Evolutionary conservation across 768 basidiomycete genomes (phyloP), one percentile per base, ranked within the genome.

Genomic region (Amanita pallidorosea): DNA sequence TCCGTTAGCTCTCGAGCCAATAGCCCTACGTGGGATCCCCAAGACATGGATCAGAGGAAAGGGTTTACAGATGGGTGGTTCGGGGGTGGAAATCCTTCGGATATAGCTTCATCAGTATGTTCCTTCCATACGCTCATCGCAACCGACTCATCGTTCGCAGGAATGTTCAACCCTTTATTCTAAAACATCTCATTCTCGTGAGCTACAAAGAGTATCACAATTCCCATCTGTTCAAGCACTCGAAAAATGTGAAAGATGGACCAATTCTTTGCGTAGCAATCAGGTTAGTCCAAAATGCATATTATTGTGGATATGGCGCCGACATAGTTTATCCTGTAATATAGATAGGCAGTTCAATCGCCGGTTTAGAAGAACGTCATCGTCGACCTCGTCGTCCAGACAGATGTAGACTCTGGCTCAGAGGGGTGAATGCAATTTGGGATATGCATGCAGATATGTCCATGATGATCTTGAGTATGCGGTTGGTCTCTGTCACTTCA

Each of bases 381-480:
- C n/a, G 36, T 11, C 44, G n/a, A n/a, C 27, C 49, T 43, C 31
- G 7, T 49, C 33, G n/a, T 52, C 20, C 54, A 7, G 59, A 64
- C 7, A 52, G 46, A 5, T 70, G 69, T 43, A 54, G 54, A 41
- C 45, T 31, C 0, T 68, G 66, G 64, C 55, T 65, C 23, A 60
- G 55, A 6, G 55, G n/a, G n/a, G 55, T 49, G 38, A 51, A 6
- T 71, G 70, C 52, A 23, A 43, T 12, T 51, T 23, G 17, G 65
- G 64, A 7, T 60, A 63, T 50, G 36, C 52, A 3, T 70, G 68
- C 49, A 55, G 34, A 33, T 64, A 52, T 45, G 51, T 59, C 11
- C 70, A 72, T 55, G 59, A 60, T 7, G 63, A 67, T 36, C 54
- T 66, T 5, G 65, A 67, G 9, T 66, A 67, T 35, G 51, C 63